These are phyloP conservation scores for Jaenimonas drosophilae DNA, from an alignment of 208 protist genomes.

Conservation along the genomic window DNA sequence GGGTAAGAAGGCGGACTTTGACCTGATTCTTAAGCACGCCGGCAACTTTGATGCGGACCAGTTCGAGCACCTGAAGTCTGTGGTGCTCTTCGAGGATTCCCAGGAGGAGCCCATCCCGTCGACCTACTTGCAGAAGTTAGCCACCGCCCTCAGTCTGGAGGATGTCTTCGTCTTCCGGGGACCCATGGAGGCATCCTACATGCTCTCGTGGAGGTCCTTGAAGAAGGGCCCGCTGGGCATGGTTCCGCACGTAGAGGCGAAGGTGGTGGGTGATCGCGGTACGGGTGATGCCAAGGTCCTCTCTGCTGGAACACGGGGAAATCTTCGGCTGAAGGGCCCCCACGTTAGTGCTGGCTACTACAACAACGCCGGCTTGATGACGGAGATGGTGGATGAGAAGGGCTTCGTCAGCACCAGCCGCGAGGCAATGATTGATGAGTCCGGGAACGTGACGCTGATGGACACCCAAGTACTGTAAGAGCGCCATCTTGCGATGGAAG, in stretches of 20 bases:
- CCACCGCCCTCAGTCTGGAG: slow-evolving; percentile 59
- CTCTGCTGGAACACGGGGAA: slow-evolving; percentile 68
- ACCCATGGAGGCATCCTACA: slow-evolving; percentile 69
- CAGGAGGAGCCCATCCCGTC: slow-evolving; percentile 35
- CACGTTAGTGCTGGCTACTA: slow-evolving; percentile 80
- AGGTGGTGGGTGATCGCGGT: slow-evolving; percentile 85
- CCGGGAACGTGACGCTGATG: slow-evolving; percentile 41
- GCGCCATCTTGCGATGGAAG: too few relatives aligned
- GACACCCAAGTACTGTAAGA: slow-evolving; percentile 59
- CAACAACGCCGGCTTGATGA: slow-evolving; percentile 87
- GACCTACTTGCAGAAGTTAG: slow-evolving; percentile 72
- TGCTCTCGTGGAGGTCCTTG: slow-evolving; percentile 72
- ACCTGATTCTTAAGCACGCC: slow-evolving; percentile 79
- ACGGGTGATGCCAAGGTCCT: slow-evolving; percentile 84
- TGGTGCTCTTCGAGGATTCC: slow-evolving; percentile 80
- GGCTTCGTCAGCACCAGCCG: slow-evolving; percentile 82
- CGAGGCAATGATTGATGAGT: slow-evolving; percentile 67
- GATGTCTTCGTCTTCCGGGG: slow-evolving; percentile 87
- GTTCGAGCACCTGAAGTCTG: slow-evolving; percentile 75
- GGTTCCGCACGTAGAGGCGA: slow-evolving; percentile 78
- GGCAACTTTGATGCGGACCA: slow-evolving; percentile 84
- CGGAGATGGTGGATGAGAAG: slow-evolving; percentile 82
- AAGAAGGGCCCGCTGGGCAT: slow-evolving; percentile 54
- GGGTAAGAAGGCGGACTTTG: slow-evolving; percentile 70
- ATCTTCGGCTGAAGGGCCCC: slow-evolving; percentile 81